Base-by-base conservation (phyloP, 192 early-diverging fungal genomes). In the Mortierella antarctica region DNA sequence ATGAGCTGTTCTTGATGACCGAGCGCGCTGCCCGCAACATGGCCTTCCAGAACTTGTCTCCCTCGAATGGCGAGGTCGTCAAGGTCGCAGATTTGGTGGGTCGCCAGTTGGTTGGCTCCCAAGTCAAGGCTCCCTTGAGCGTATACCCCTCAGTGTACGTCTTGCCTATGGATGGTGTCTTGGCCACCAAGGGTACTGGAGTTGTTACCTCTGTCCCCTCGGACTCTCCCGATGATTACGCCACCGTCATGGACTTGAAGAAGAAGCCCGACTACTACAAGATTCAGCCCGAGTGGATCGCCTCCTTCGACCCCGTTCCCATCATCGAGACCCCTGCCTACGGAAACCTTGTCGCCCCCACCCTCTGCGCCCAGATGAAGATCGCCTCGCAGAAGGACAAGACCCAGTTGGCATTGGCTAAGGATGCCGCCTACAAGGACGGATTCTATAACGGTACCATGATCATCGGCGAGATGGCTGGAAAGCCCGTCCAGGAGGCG, bases 201-300 rank as follows among this genome's bases (percentile, higher is more conserved):
- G 96, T 99, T 31, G 97, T 98, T 45, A 98, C 97, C 0, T 99
- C 98, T 8, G 98, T 99, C 41, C 98, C 98, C 42, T 98, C 97
- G 0, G 98, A 99, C 70, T 98, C 98, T 45, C 98, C 98, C 13
- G 96, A 98, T 82, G 98, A 99, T 86, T 98, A 85, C 85, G 92
- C 95, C 40, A 90, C 97, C 48, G 86, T 98, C 71, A 89, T 89
- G 78, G 98, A 99, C 77, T 82, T 99, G 81, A 91, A 90, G 71
- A 99, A 98, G 87, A 99, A 99, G 87, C 80, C 92, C 23, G 94
- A 88, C 12, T 98, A 93, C 86, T 98, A 97, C 85, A 91, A 95
- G 70, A 92, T 99, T 49, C 75, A 95, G 60, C 81, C 89, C 17
- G 89, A 93, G 66, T 99, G 98, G 98, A 92, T 96, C 52, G 88